Percentiles rank a stretch among this genome's conserved stretches.
phyloP scores from a whole-genome alignment of 169 alveolate species.

The Cryptosporidium ryanae region DNA sequence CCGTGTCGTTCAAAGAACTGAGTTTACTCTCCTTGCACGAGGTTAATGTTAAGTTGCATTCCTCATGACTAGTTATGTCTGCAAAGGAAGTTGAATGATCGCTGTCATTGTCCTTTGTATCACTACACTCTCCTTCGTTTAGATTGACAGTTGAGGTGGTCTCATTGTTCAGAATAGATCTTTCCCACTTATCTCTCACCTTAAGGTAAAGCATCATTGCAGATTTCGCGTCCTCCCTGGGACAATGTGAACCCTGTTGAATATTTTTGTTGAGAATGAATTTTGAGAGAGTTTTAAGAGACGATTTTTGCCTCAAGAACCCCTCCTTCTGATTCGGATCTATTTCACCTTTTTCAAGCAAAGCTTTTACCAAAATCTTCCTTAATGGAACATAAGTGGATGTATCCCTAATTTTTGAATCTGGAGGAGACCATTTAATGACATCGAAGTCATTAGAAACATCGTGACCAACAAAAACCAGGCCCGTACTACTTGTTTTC shows the following conservation, averaged over 20 bases:
- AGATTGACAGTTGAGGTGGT: background rate
- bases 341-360: conserved; percentile 43
- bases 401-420: conserved; percentile 64
- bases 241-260: conserved; percentile 72
- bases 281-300: conserved; percentile 35
- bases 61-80: background rate
- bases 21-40: too few species aligned
- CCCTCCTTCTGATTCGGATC: conserved; percentile 2
- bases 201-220: conserved; percentile 57
- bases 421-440: conserved; percentile 56
- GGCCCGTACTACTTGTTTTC: conserved; percentile 36
- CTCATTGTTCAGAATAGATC: background rate
- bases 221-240: conserved; percentile 56
- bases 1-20: too few species aligned
- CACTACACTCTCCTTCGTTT: too few species aligned
- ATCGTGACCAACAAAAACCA: conserved; percentile 73
- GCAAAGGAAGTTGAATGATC: too few species aligned
- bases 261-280: conserved; percentile 28
- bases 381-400: conserved; percentile 56
- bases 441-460: conserved; percentile 60
- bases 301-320: conserved; percentile 46
- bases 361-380: conserved; percentile 17
- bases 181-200: conserved; percentile 71
- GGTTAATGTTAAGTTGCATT: too few species aligned
- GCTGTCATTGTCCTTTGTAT: too few species aligned